phyloP scores from a whole-genome alignment of 2,329 filamentous ascomycete species.

The Monosporascus sp. region DNA sequence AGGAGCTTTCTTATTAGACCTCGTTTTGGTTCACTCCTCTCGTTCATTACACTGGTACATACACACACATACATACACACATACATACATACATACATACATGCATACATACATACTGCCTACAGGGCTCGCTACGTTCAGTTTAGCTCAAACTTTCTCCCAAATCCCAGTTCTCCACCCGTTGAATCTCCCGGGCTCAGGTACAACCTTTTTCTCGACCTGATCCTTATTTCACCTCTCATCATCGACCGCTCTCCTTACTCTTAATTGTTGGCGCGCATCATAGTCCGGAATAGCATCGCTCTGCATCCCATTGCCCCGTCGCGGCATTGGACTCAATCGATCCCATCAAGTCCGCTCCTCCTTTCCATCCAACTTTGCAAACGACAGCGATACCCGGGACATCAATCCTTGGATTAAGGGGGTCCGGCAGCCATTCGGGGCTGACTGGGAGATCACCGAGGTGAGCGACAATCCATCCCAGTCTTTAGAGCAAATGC shows the following conservation, averaged over 20 bases:
- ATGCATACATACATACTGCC: not conserved
- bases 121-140: not conserved
- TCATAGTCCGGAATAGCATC: not conserved
- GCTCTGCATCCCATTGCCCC: not conserved
- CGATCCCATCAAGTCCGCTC: slow-evolving; percentile 8
- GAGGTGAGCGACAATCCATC: slow-evolving; percentile 15
- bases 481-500: not conserved
- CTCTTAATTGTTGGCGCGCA: not conserved
- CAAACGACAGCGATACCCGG: slow-evolving; percentile 1
- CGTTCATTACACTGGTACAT: not conserved
- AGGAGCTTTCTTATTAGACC: too few species aligned
- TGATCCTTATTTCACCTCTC: not conserved
- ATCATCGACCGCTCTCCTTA: not conserved
- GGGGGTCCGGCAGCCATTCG: slow-evolving; percentile 22
- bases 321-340: not conserved
- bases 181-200: not conserved
- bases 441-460: slow-evolving; percentile 13
- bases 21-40: not conserved
- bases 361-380: slow-evolving; percentile 7
- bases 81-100: not conserved
- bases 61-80: not conserved
- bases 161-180: not conserved
- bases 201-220: not conserved
- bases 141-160: not conserved
- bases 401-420: slow-evolving; percentile 18